Conservation (phyloP, 441 rosid species). For the California macrophylla region DNA sequence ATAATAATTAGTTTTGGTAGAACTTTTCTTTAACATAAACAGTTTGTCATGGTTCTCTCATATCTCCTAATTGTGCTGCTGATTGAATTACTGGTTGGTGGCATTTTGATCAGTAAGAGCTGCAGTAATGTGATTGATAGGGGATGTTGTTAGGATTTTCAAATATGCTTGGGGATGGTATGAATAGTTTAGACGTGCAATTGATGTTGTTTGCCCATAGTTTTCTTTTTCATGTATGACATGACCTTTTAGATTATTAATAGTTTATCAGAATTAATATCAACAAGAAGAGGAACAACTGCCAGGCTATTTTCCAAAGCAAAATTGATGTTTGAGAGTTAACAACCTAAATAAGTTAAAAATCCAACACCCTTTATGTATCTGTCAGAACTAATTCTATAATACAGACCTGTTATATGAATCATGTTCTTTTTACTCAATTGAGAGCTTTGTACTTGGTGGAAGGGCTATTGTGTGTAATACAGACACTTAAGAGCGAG, state of each 20-base stretch:
- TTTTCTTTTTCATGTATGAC: neutral
- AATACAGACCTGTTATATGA: neutral
- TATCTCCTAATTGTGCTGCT: neutral
- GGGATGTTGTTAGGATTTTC: neutral
- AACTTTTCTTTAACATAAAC: neutral
- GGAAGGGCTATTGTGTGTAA: neutral
- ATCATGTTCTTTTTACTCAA: neutral
- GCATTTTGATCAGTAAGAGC: neutral
- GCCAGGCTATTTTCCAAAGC: neutral
- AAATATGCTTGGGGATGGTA: conserved; percentile 1
- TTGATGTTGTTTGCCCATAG: neutral
- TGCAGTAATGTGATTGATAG: neutral
- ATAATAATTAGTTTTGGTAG: neutral
- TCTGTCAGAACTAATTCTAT: neutral
- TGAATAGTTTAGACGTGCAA: neutral
- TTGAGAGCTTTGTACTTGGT: neutral
- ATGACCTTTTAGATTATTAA: neutral
- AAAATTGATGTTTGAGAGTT: neutral
- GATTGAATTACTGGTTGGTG: neutral
- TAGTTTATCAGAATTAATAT: neutral
- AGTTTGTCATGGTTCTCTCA: neutral
- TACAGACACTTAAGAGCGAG: neutral
- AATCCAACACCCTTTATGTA: neutral
- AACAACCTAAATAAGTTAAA: neutral
- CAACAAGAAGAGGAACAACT: neutral